Percentiles rank a stretch among this genome's conserved stretches.
phyloP scores from a whole-genome alignment of 2,329 filamentous ascomycete species.

The Paecilomyces sp. region DNA sequence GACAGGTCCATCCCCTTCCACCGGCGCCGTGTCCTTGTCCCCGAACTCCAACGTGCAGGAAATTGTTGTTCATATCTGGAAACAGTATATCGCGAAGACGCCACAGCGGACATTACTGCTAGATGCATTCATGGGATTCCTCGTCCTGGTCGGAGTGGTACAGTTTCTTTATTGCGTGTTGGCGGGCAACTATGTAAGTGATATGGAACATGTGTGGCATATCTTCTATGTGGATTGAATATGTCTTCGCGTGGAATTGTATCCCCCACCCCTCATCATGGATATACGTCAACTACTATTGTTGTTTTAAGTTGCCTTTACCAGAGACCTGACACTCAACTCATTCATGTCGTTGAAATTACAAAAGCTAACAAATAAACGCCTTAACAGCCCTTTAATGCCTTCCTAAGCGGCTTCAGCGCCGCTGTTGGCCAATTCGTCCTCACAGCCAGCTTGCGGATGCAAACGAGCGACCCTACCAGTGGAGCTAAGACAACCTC shows the following conservation, averaged over 20 bases:
- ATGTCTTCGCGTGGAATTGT: background rate
- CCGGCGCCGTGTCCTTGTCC: conserved; percentile 28
- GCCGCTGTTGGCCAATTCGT: conserved; percentile 97
- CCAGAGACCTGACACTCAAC: background rate
- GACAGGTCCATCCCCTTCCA: conserved; percentile 21
- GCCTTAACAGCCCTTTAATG: conserved; percentile 81
- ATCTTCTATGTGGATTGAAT: background rate
- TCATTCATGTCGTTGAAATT: no score
- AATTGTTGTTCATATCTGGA: conserved; percentile 64
- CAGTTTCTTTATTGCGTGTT: conserved; percentile 92
- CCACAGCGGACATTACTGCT: conserved; percentile 88
- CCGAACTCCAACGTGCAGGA: conserved; percentile 39
- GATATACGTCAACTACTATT: background rate
- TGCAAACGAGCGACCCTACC: conserved; percentile 66
- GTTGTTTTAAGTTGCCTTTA: background rate
- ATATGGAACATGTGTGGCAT: background rate
- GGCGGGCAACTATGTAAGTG: conserved; percentile 85
- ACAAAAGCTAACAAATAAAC: background rate
- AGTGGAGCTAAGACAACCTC: conserved; percentile 58
- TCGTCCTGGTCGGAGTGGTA: conserved; percentile 76
- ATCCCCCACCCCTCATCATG: background rate
- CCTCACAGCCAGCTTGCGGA: conserved; percentile 79
- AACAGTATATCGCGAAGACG: conserved; percentile 72
- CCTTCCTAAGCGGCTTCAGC: conserved; percentile 90
- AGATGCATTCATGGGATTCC: conserved; percentile 82